Conservation (phyloP, 2,329 filamentous ascomycete species). For the Paradendryphiella salina region DNA sequence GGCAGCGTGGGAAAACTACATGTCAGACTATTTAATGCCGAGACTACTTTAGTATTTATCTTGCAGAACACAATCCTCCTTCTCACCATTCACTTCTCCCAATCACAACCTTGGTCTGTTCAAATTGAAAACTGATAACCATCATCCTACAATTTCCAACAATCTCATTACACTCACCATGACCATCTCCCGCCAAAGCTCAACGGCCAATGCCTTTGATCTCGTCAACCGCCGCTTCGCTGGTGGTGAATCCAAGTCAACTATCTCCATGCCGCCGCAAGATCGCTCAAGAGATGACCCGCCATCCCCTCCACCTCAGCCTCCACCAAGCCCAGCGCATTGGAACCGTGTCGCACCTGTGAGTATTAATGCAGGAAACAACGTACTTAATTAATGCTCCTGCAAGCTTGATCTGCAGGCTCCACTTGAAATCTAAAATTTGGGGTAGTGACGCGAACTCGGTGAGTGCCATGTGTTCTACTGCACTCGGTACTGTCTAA, state of each 20-base stretch:
- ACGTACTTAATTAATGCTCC: slow-evolving; percentile 17
- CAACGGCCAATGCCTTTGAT: neutral
- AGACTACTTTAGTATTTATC: slow-evolving; percentile 27
- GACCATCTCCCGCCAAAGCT: slow-evolving; percentile 2
- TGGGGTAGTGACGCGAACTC: slow-evolving; percentile 1
- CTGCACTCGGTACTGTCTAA: slow-evolving; percentile 1
- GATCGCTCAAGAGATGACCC: slow-evolving; percentile 44
- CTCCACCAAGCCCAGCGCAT: slow-evolving; percentile 45
- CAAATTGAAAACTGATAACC: neutral
- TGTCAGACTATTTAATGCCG: slow-evolving; percentile 35
- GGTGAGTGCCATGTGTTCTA: slow-evolving; percentile 1
- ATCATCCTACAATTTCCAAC: neutral
- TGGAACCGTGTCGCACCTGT: slow-evolving; percentile 32
- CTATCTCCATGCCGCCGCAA: slow-evolving; percentile 13
- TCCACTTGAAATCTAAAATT: slow-evolving; percentile 20
- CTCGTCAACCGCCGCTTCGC: neutral
- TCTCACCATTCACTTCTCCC: neutral
- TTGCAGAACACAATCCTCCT: slow-evolving; percentile 1
- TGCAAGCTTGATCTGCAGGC: slow-evolving; percentile 28
- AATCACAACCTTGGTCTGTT: neutral
- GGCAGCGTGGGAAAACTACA: slow-evolving; percentile 9
- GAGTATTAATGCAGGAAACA: slow-evolving; percentile 13
- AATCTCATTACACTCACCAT: neutral
- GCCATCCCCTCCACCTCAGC: slow-evolving; percentile 47
- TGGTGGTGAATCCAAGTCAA: neutral